Base-by-base conservation (phyloP, 768 basidiomycete species). In the Hirschioporus abietinus region DNA sequence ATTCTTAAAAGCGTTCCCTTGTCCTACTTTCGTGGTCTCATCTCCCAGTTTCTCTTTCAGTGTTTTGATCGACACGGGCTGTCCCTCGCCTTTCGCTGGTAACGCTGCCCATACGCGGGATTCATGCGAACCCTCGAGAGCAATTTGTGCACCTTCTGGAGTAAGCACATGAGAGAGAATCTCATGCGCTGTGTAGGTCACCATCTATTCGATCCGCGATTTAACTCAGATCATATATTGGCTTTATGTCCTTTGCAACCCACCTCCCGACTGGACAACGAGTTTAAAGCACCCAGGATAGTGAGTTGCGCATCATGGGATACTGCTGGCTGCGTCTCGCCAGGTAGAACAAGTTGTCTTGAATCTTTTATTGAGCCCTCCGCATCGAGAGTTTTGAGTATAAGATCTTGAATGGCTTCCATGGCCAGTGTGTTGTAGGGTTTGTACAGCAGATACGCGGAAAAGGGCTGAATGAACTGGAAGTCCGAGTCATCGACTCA, bases 1-100 rank as follows among this genome's bases (percentile, higher is more conserved):
- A 71, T 92, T 95, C 81, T 96, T 98, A 85, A 99, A 97, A 23
- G 96, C 97, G 70, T 91, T 86, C 9, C 91, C 91, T 79, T 99
- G 97, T 0, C 97, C 97, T 66, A 98, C 86, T 79, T 96, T 97
- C 18, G 93, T 89, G 7, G 87, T 84, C 71, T 97, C 95, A 66
- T 92, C 91, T 17, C 96, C 96, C 17, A 99, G 85, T 67, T 77
- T 76, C 68, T 84, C 83, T 77, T 91, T 92, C 17, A 98, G 80
- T 66, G 91, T 85, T 61, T 81, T 84, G 0, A 85, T 81, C 4
- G 85, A 83, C 42, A 96, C 67, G 9, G 94, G 88, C 52, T 79
- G 70, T 1, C 90, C 91, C 67, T 86, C 79, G 1, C 92, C 94
- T 68, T 88, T 90, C 5, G 72, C 69, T 7, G 93, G 92, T 5